A percentile compares a stretch with the other conserved stretches of the same genome.
phyloP scores from a whole-genome alignment of 176 grass and related monocot genomes.

The Bothriochloa decipiens region DNA sequence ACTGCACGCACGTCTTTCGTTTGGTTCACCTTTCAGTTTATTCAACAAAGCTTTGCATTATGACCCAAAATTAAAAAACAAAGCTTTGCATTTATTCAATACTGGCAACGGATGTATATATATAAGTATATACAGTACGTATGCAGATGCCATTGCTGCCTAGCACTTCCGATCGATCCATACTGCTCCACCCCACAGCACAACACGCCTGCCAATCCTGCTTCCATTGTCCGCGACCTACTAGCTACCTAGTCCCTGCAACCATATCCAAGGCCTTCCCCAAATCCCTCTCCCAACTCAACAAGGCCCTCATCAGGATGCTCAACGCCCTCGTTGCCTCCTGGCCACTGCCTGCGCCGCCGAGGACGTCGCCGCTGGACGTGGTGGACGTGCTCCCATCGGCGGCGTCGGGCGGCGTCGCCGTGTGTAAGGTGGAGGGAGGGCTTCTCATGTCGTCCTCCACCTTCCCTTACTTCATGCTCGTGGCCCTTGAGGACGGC shows the following conservation, averaged over 20 bases:
- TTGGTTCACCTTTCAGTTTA: no score
- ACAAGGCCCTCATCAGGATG: slow-evolving; percentile 48
- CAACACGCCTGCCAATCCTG: background rate
- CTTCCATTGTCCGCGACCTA: background rate
- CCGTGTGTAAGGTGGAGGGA: slow-evolving; percentile 63
- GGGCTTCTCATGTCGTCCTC: slow-evolving; percentile 54
- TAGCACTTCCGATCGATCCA: no score
- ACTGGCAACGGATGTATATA: no score
- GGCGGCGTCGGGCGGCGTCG: background rate
- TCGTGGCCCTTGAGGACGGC: slow-evolving; percentile 75
- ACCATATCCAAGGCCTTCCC: slow-evolving; percentile 56
- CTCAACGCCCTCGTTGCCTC: slow-evolving; percentile 39
- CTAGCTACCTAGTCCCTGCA: no score
- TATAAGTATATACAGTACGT: no score
- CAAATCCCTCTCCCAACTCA: slow-evolving; percentile 43
- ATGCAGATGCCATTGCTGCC: no score
- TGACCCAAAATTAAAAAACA: no score
- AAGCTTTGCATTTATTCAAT: no score
- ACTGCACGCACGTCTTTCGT: no score
- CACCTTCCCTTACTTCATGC: slow-evolving; percentile 91
- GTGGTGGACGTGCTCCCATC: slow-evolving; percentile 14
- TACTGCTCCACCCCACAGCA: no score
- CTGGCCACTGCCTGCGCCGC: background rate
- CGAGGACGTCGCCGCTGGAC: background rate
- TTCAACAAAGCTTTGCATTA: no score